Base-by-base conservation (phyloP, 495 filamentous ascomycete species). In the Aspergillus steynii region DNA sequence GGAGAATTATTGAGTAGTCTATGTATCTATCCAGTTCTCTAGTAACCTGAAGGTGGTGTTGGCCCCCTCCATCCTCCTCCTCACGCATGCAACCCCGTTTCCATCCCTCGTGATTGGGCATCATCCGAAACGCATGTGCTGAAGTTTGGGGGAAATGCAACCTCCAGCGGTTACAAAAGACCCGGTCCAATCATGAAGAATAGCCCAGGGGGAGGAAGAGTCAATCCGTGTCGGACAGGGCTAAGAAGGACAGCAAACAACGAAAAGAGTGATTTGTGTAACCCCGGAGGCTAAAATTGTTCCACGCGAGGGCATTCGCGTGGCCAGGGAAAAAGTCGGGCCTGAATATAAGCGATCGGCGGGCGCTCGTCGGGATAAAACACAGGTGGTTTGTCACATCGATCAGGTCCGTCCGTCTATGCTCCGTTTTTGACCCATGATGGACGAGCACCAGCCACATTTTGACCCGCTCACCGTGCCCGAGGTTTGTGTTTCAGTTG, bases 261-360 rank as follows among this genome's bases (percentile, higher is more conserved):
- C 9, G 12, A 37, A 8, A 10, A 10, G 12, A 12, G 37, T 42
- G 7, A 14, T 10, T 42, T 42, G 37, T 42, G 37, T 42, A 42
- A 42, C 37, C 37, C 37, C 37, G 37, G 37, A 10, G 37, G 10
- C 37, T 42, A 42, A 42, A 42, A 3, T 4, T 14, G 37, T 42
- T 15, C 12, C 37, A 42, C 37, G 37, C 37, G 12, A 42, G 37
- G 37, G 37, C 9, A 42, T 42, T 42, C 37, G 37, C 37, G 37
- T 42, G 37, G 37, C 4, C 12, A 42, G 1, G 9, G 10, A 8
- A 4, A 42, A 42, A 42, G 37, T 42, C 9, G 37, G 37, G 12
- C 37, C 12, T 42, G 37, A 42, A 42, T 62, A 64, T 48, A 60
- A 64, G 52, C 51, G 53, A 56, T 47, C 37, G 37, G 53, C 46